Conservation (phyloP, 2,329 filamentous ascomycete species). For the Aspergillus fijiensis region DNA sequence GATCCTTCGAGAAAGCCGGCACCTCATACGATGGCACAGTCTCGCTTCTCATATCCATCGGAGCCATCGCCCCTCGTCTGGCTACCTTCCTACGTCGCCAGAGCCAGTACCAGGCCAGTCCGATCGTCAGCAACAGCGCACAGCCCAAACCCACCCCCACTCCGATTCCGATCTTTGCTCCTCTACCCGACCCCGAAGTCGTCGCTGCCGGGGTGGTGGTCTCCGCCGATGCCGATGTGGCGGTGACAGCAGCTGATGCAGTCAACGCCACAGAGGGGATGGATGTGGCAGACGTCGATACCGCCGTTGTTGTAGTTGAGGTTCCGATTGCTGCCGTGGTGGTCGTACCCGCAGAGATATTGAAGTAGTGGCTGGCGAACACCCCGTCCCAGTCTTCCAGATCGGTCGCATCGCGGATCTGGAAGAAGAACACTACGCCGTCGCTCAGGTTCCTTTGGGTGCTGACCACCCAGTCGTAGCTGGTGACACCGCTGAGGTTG, state of each 20-base stretch:
- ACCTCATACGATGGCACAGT: no score
- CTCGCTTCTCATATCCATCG: no score
- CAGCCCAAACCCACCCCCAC: no score
- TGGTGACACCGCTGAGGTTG: not conserved
- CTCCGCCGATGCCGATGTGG: not conserved
- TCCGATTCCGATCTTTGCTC: no score
- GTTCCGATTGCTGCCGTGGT: not conserved
- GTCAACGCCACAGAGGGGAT: not conserved
- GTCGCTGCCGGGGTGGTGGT: no score
- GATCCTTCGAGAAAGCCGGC: no score
- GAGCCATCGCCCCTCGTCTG: no score
- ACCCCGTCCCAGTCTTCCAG: not conserved
- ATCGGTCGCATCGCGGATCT: not conserved
- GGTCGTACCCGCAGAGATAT: not conserved
- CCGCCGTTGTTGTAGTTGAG: not conserved
- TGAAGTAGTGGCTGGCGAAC: not conserved
- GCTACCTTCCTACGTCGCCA: no score
- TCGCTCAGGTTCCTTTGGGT: not conserved
- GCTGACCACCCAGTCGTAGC: constrained; percentile 2
- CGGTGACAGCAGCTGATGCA: not conserved
- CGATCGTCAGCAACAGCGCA: no score
- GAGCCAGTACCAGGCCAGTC: no score
- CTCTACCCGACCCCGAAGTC: no score
- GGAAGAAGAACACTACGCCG: constrained; percentile 1
- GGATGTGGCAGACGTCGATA: not conserved